Base-by-base conservation (phyloP, 257 asterid genomes). In the Lycium ferocissimum region DNA sequence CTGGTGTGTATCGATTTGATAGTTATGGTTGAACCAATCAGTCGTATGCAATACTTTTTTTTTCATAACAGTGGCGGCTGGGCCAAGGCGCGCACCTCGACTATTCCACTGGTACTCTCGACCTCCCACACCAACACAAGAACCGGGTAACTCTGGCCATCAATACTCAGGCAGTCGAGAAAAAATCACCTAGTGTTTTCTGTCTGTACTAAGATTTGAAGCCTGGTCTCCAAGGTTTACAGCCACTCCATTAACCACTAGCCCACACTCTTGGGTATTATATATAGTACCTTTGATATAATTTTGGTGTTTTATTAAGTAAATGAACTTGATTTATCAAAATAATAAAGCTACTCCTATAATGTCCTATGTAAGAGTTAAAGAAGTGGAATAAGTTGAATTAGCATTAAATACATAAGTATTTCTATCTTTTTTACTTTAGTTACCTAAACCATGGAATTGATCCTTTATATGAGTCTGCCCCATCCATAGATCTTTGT, bases 221-320 rank as follows among this genome's bases (percentile, higher is more conserved):
- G 14, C 15, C 3, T 51, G 57, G 57, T 11, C 15, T 51, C 57
- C 15, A 8, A 51, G 3, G 12, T 51, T 51, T 3, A 9, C 57
- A 51, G 4, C 57, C 57, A 51, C 57, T 9, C 13, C 57, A 51
- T 11, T 51, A 13, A 51, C 57, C 14, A 51, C 4, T 51, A 51
- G 57, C 3, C 57, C 13, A 51, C 15, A 12, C 57, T 51, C 57
- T 51, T 51, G 11, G 57, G 9, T 51, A 12, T 51, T 43, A 43
- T 40, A 18, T 40, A 35, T 43, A 71, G 79, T 71, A 43, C 17
- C 37, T 40, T 40, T 43, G 79, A 40, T 18, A 0, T 53, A 71
- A 38, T 9, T 40, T 71, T 71, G 57, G 79, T 71, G 56, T 40
- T 71, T 43, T 71, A 71, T 71, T 71, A 43, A 71, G 56, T 71